These are phyloP conservation scores for Histomonas meleagridis DNA, from an alignment of 208 protist species.

Conservation along the genomic window DNA sequence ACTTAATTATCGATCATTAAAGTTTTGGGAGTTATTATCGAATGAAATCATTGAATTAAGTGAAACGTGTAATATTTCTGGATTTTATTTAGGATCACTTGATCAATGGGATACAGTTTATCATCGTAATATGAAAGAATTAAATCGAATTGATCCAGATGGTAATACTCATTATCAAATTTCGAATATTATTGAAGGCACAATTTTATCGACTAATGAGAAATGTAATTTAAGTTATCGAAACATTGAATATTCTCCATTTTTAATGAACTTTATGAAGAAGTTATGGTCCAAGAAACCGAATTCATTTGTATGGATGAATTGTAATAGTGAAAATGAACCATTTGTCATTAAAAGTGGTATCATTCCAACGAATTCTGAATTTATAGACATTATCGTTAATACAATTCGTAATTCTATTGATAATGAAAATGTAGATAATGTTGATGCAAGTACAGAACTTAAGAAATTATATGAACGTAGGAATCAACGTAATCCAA, in stretches of 20 bases:
- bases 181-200: not conserved
- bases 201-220: not conserved
- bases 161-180: not conserved
- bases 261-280: not conserved
- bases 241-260: not conserved
- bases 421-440: not conserved
- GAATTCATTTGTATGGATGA: not conserved
- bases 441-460: not conserved
- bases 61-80: not conserved
- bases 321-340: not conserved
- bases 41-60: not conserved
- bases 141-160: slow-evolving; percentile 19
- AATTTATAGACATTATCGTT: not conserved
- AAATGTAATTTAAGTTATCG: not conserved
- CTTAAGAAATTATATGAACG: not conserved
- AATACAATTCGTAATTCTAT: not conserved
- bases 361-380: not conserved
- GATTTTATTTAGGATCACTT: not conserved
- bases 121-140: not conserved
- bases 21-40: not conserved
- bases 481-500: not conserved
- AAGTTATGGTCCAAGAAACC: not conserved
- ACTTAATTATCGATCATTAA: not conserved
- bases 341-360: not conserved
- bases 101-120: slow-evolving; percentile 1